A percentile compares a stretch with the other conserved stretches of the same genome.
Conservation (phyloP, 1,284 basidiomycete genomes). For the Leccinum angustisporum region DNA sequence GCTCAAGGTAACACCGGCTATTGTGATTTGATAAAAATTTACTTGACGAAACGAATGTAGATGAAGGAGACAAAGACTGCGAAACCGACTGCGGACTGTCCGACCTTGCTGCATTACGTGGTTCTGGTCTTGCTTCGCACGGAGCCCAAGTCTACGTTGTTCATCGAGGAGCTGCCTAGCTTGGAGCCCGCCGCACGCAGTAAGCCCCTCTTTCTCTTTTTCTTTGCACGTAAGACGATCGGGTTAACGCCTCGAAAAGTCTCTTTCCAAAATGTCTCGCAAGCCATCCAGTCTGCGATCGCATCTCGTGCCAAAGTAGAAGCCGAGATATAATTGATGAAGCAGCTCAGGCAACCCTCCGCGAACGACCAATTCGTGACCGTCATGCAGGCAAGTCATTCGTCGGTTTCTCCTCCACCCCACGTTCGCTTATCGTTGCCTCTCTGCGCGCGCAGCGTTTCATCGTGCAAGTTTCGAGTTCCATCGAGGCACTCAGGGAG, state of each 20-base stretch:
- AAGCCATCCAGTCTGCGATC: conserved; percentile 59
- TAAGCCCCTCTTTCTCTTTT: conserved; percentile 33
- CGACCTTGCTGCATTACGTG: conserved; percentile 86
- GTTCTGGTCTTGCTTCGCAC: conserved; percentile 71
- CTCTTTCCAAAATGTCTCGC: conserved; percentile 61
- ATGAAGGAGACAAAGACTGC: conserved; percentile 83
- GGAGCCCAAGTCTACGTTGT: conserved; percentile 67
- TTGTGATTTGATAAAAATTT: background rate
- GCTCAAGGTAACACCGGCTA: conserved; percentile 57
- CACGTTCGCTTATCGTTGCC: background rate
- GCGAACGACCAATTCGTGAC: conserved; percentile 60
- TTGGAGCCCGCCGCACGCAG: conserved; percentile 81
- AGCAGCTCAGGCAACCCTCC: conserved; percentile 32
- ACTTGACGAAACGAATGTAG: conserved; percentile 38
- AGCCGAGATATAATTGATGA: conserved; percentile 52
- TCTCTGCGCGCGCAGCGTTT: conserved; percentile 49
- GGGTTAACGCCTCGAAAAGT: conserved; percentile 44
- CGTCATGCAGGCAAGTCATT: conserved; percentile 61
- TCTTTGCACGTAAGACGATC: no score
- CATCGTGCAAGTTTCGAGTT: conserved; percentile 45
- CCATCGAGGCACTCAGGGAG: conserved; percentile 64
- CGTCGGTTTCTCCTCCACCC: background rate
- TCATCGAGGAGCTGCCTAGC: conserved; percentile 80
- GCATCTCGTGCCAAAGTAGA: conserved; percentile 59
- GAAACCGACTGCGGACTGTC: conserved; percentile 66